Evolutionary conservation across 768 basidiomycete species (phyloP), one percentile per base, ranked within the genome.

Genomic region (Mycena floridula): DNA sequence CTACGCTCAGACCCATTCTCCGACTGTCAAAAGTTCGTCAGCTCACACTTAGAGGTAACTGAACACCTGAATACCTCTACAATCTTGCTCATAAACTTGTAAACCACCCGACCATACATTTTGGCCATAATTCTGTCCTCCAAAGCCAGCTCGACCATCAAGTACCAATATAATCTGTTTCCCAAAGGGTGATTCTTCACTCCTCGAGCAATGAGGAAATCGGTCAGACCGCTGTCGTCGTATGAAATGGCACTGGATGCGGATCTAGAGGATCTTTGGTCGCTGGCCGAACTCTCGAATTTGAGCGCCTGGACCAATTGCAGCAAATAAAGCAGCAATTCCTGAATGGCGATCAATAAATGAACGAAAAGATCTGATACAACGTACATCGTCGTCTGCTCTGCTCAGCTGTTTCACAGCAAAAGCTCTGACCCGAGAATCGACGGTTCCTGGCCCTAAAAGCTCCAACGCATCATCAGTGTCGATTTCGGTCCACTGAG

Each of bases 301-400:
- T 95, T 96, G 53, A 99, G 82, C 0, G 96, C 92, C 66, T 99
- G 96, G 1, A 98, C 95, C 16, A 99, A 79, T 65, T 99, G 96
- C 2, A 99, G 69, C 1, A 99, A 74, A 60, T 99, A 99, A 2
- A 97, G 60, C 45, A 90, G 67, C 6, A 99, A 75, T 55, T 99
- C 95, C 95, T 98, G 59, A 44, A 39, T 8, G n/a, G 55, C 39
- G 49, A 42, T 26, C 42, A 21, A 23, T 16, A 8, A 42, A 21
- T 51, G 44, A 4, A n/a, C 27, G 36, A 8, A 35, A 20, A 25
- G 24, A 16, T 25, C 25, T 39, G 26, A 20, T 3, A 40, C 25
- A 25, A 63, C 76, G 50, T 54, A 94, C 95, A 52, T 98, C 96
- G 54, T 98, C 95, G 54, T 97, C 95, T 2, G 95, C 95, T 45